Evolutionary conservation across 371 early-diverging fungal species (phyloP).

Genomic region (Mortierella polycephala): DNA sequence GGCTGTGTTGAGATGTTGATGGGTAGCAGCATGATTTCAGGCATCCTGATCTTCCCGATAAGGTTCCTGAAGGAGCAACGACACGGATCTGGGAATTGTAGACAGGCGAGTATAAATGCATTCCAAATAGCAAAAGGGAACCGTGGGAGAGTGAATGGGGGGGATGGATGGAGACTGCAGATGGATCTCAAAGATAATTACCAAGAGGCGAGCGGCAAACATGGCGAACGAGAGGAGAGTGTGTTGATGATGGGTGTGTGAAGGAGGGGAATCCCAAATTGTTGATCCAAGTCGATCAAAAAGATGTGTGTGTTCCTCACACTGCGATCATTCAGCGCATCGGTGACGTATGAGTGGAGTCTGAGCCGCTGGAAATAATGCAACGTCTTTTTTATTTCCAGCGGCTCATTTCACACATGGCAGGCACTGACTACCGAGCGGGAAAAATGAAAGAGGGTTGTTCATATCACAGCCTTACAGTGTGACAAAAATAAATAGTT

Average conservation of each 20-base stretch:
- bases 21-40: background rate
- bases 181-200: conserved; percentile 11
- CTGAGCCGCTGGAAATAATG: background rate
- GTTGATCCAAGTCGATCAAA: background rate
- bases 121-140: background rate
- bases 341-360: background rate
- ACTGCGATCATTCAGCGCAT: background rate
- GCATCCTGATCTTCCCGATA: conserved; percentile 23
- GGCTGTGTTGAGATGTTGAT: too few species aligned
- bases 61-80: background rate
- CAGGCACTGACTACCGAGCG: background rate
- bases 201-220: conserved; percentile 45
- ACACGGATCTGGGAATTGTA: background rate
- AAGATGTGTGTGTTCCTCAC: too few species aligned
- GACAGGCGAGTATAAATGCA: background rate
- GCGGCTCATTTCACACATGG: too few species aligned
- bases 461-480: background rate
- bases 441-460: background rate
- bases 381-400: too few species aligned
- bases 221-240: conserved; percentile 27
- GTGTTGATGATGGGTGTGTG: conserved; percentile 15
- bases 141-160: background rate
- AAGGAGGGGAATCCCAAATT: background rate
- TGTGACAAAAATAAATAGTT: background rate
- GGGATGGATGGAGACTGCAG: background rate